These are phyloP conservation scores for Paecilomyces sp. DNA, from an alignment of 2,329 filamentous ascomycete genomes.

Conservation along the genomic window DNA sequence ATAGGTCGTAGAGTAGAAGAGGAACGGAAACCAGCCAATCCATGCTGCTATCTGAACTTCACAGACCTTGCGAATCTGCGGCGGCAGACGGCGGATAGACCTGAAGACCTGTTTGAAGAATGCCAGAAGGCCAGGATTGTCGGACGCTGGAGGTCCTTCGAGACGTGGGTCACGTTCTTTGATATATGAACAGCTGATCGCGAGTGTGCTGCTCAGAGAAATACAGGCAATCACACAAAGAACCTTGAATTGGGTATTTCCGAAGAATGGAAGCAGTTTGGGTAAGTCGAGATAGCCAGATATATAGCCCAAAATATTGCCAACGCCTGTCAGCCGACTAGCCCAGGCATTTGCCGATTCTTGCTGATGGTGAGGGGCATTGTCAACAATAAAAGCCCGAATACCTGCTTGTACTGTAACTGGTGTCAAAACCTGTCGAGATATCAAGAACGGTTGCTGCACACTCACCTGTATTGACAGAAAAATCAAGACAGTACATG, in stretches of 20 bases:
- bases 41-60: slow-evolving; percentile 78
- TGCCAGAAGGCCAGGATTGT: slow-evolving; percentile 59
- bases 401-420: slow-evolving; percentile 74
- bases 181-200: slow-evolving; percentile 62
- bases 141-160: slow-evolving; percentile 55
- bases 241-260: slow-evolving; percentile 85
- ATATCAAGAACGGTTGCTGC: not conserved
- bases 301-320: slow-evolving; percentile 85
- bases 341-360: slow-evolving; percentile 93
- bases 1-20: slow-evolving; percentile 93
- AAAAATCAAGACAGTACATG: slow-evolving; percentile 87
- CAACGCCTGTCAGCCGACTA: slow-evolving; percentile 74
- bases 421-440: slow-evolving; percentile 5
- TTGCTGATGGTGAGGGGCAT: slow-evolving; percentile 86
- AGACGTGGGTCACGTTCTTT: slow-evolving; percentile 72
- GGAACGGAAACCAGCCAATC: slow-evolving; percentile 92
- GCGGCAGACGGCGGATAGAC: slow-evolving; percentile 70
- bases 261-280: slow-evolving; percentile 67
- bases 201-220: slow-evolving; percentile 61
- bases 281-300: slow-evolving; percentile 80
- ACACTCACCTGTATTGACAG: slow-evolving; percentile 76
- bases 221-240: slow-evolving; percentile 80
- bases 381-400: slow-evolving; percentile 88
- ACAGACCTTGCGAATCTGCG: slow-evolving; percentile 76
- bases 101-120: slow-evolving; percentile 76